Evolutionary conservation across 306 rosid genomes (phyloP).

Genomic region (Begonia masoniana): DNA sequence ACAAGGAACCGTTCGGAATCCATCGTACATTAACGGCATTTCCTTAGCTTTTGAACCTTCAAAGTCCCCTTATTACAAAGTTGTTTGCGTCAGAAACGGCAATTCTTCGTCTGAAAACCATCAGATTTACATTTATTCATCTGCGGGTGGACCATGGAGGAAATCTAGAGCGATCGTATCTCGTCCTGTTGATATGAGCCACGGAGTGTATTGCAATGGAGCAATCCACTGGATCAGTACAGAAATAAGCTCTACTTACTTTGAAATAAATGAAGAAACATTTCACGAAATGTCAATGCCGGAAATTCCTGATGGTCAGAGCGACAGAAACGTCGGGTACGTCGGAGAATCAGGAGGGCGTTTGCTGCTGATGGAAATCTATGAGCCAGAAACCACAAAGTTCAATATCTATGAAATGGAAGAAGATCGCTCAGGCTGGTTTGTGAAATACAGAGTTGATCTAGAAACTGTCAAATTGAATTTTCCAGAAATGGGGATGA

Average conservation of each 20-base stretch:
- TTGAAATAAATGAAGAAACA: constrained; percentile 9
- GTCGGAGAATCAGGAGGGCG: constrained; percentile 5
- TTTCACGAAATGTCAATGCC: constrained; percentile 14
- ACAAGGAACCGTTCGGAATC: not conserved
- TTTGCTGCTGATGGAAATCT: constrained; percentile 2
- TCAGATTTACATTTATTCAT: constrained; percentile 21
- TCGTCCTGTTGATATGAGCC: constrained; percentile 8
- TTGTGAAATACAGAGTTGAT: constrained; percentile 6
- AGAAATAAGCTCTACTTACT: constrained; percentile 2
- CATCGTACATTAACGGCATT: not conserved
- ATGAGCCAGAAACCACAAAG: not conserved
- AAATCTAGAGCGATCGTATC: not conserved
- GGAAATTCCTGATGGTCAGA: not conserved
- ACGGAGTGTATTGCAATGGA: constrained; percentile 23
- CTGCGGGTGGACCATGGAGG: constrained; percentile 18
- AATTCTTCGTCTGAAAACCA: not conserved
- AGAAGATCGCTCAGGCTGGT: constrained; percentile 13
- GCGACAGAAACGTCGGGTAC: constrained; percentile 6
- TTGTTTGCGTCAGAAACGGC: constrained; percentile 12
- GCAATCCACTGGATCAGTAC: constrained; percentile 19
- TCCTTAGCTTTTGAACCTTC: constrained; percentile 20
- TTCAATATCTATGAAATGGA: constrained; percentile 7
- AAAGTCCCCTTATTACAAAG: constrained; percentile 11
- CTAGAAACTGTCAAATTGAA: not conserved
- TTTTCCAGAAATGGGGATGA: constrained; percentile 8